Base-by-base conservation (phyloP, 176 grass and related monocot species). In the Cenchrus fungigraminus region DNA sequence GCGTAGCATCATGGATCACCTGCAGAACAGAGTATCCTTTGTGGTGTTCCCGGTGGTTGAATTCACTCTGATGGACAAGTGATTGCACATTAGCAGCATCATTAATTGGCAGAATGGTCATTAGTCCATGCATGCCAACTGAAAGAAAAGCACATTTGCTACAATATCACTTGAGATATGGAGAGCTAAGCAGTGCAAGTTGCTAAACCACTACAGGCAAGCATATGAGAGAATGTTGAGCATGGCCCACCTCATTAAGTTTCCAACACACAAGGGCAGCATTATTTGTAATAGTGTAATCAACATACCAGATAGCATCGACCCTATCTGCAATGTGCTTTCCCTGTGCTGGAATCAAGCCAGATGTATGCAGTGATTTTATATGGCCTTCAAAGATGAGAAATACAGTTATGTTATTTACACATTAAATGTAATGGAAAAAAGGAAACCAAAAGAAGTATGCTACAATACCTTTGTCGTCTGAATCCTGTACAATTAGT, bases 311-410 rank as follows among this genome's bases (percentile, higher is more conserved):
- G 83, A 93, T 86, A 79, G 86, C 87, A 87, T 98, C 96, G 85
- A 98, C 78, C 78, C 85, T 89, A 85, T 98, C 96, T 66, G 96
- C 96, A 61, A 98, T 92, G 44, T 94, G 84, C 80, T 98, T 98
- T 85, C 93, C 96, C 87, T 95, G 88, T 77, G 85, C 92, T 46
- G 96, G 96, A 84, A 98, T 92, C 60, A 98, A 79, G 59, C 96
- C 93, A 61, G 96, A 92, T 55, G 87, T 87, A 81, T 94, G 94
- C 46, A 98, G 83, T 65, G 96, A 94, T 83, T 98, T 98, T 80
- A 97, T 55, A 79, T 92, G 96, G 63, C 93, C 96, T 98, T 87
- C 59, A 85, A 90, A 86, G 7, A 70, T 78, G 64, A 76, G 45
- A 92, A 84, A 85, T 51, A 50, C 7, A 28, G 50, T 19, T 32